These are phyloP conservation scores for Cladophialophora yegresii DNA, from an alignment of 2,329 filamentous ascomycete genomes.

Conservation along the genomic window DNA sequence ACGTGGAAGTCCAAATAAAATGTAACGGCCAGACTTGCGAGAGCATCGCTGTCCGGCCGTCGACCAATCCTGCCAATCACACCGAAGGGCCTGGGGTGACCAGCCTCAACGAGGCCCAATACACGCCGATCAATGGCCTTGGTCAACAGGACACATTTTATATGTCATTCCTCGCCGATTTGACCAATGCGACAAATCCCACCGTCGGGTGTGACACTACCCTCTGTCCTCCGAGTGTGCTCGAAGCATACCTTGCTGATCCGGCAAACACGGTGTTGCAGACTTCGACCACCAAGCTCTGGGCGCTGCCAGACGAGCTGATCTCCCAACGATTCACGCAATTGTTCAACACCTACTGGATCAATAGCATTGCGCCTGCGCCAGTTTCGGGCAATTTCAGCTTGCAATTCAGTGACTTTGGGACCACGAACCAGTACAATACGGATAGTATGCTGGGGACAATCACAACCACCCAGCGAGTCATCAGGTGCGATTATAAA, in stretches of 20 bases:
- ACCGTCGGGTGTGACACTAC: slow-evolving; percentile 4
- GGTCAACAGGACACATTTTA: slow-evolving; percentile 1
- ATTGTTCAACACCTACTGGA: slow-evolving; percentile 17
- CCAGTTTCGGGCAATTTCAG: slow-evolving; percentile 5
- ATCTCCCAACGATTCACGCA: slow-evolving; percentile 12
- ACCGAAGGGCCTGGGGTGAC: neutral
- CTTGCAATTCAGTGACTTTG: neutral
- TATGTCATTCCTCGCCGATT: slow-evolving; percentile 3
- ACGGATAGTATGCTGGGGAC: slow-evolving; percentile 12
- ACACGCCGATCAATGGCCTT: slow-evolving; percentile 13
- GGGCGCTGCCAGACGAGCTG: slow-evolving; percentile 2
- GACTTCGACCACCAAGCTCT: slow-evolving; percentile 11
- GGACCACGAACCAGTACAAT: slow-evolving; percentile 1
- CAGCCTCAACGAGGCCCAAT: neutral
- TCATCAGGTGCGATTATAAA: slow-evolving; percentile 7
- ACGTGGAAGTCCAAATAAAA: slow-evolving; percentile 13
- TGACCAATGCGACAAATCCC: slow-evolving; percentile 15
- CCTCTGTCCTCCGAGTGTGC: slow-evolving; percentile 7
- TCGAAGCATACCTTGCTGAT: slow-evolving; percentile 13
- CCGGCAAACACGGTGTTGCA: slow-evolving; percentile 7
- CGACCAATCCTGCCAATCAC: slow-evolving; percentile 6
- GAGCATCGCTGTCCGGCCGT: slow-evolving; percentile 7
- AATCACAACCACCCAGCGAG: slow-evolving; percentile 5
- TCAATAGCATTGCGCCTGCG: slow-evolving; percentile 10
- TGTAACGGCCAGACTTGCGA: slow-evolving; percentile 12